phyloP scores from a whole-genome alignment of 2,329 filamentous ascomycete genomes.

The Epichloe gansuensis region DNA sequence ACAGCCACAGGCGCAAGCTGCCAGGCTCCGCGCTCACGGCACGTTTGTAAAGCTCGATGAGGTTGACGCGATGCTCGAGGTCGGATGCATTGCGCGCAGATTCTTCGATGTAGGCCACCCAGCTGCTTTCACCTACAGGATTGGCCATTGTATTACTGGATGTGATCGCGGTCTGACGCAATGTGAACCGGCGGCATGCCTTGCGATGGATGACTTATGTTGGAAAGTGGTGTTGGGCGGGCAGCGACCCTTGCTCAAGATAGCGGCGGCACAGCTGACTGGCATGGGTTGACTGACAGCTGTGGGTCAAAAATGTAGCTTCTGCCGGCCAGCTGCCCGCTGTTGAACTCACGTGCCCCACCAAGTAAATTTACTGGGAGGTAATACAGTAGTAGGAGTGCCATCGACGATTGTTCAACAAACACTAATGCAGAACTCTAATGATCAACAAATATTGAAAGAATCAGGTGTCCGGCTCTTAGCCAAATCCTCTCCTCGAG shows the following conservation, averaged over 20 bases:
- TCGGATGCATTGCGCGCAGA: slow-evolving; percentile 47
- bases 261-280: not conserved
- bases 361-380: no score
- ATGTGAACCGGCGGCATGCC: not conserved
- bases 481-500: no score
- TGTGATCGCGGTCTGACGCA: not conserved
- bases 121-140: slow-evolving; percentile 64
- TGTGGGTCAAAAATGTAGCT: no score
- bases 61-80: slow-evolving; percentile 54
- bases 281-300: not conserved
- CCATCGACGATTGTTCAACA: no score
- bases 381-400: no score
- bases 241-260: not conserved
- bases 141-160: slow-evolving; percentile 31
- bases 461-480: no score
- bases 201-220: not conserved
- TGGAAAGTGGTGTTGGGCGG: not conserved
- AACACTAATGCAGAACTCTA: no score
- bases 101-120: slow-evolving; percentile 68
- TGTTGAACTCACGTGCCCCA: no score
- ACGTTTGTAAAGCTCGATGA: slow-evolving; percentile 61
- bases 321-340: no score
- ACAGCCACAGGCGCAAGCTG: slow-evolving; percentile 62
- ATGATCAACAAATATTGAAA: no score
- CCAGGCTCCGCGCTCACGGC: slow-evolving; percentile 60